Conservation (phyloP, 2,329 filamentous ascomycete genomes). For the Sclerotinia minor region DNA sequence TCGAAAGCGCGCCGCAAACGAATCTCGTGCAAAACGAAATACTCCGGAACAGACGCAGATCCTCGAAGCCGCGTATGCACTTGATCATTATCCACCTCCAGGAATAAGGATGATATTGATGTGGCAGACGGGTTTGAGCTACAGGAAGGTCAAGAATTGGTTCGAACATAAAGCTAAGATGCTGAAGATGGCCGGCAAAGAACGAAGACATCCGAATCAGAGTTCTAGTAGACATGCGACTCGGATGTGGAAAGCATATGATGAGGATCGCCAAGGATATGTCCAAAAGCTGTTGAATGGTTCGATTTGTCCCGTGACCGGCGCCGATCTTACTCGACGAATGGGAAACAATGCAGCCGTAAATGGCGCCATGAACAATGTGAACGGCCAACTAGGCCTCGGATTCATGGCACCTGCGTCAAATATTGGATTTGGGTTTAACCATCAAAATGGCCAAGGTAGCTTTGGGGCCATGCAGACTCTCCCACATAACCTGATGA, state of each 20-base stretch:
- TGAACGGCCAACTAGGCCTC: background rate
- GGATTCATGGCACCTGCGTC: background rate
- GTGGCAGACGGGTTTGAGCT: background rate
- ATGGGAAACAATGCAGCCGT: background rate
- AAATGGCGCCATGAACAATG: background rate
- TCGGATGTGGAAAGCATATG: slow-evolving; percentile 6
- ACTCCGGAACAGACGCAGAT: background rate
- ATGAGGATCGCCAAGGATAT: background rate
- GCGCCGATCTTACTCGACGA: background rate
- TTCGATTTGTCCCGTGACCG: background rate
- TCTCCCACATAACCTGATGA: too few relatives aligned
- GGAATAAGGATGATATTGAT: background rate
- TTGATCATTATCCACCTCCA: background rate
- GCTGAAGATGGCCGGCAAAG: background rate
- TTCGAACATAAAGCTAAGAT: slow-evolving; percentile 6
- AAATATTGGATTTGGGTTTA: background rate
- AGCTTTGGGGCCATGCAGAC: background rate
- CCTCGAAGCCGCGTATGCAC: background rate
- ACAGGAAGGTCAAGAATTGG: slow-evolving; percentile 3
- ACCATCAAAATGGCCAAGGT: background rate
- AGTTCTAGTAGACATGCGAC: background rate
- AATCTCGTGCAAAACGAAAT: background rate
- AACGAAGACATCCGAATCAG: background rate
- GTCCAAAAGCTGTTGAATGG: background rate
- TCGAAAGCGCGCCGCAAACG: background rate